These are phyloP conservation scores for Cryptosporidium muris DNA, from an alignment of 169 alveolate species.

Conservation along the genomic window DNA sequence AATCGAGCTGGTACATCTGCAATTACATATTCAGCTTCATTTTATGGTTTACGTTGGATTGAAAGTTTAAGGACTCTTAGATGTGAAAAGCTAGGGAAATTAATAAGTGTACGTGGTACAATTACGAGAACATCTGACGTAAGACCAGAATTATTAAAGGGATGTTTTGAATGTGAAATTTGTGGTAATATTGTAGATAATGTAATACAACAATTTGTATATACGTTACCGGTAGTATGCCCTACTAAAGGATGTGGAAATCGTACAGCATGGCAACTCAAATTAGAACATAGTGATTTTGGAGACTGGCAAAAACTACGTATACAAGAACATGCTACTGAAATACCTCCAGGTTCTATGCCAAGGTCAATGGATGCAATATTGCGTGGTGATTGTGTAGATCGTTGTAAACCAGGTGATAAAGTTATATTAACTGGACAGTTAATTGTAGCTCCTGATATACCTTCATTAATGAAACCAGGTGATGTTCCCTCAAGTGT, in stretches of 20 bases:
- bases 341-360: conserved; percentile 95
- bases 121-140: conserved; percentile 97
- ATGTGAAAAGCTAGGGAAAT: conserved; percentile 91
- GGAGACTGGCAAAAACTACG: conserved; percentile 95
- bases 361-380: conserved; percentile 96
- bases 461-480: conserved; percentile 92
- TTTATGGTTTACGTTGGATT: conserved; percentile 57
- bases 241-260: conserved; percentile 71
- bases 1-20: conserved; percentile 2
- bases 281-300: conserved; percentile 86
- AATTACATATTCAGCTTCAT: conserved; percentile 39
- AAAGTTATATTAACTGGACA: conserved; percentile 91
- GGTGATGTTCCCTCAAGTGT: conserved; percentile 88
- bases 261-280: conserved; percentile 86
- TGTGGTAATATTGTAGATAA: conserved; percentile 89
- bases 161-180: conserved; percentile 90
- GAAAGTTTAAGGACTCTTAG: conserved; percentile 78
- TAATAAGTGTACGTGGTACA: conserved; percentile 91
- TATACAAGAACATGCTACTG: conserved; percentile 93
- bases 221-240: conserved; percentile 88
- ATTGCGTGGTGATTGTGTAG: conserved; percentile 92
- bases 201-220: conserved; percentile 92
- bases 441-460: conserved; percentile 95
- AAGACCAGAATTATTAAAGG: conserved; percentile 94
- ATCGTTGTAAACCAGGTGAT: conserved; percentile 97